Evolutionary conservation across 1,139 yeast species (phyloP).

Genomic region (Kurtzmaniella natalensis): DNA sequence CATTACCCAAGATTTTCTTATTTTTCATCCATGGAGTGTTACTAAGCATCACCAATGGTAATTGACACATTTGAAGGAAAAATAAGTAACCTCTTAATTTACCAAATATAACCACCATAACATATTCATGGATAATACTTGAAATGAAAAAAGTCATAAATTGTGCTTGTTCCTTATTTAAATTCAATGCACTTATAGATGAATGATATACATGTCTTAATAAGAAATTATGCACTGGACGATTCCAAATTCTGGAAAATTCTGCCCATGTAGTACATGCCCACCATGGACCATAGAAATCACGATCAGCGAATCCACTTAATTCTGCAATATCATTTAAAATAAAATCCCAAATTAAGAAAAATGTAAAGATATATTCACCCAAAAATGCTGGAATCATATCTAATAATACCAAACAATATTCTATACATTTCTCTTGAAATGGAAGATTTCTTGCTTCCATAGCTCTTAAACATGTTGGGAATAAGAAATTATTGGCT

Average conservation of each 20-base stretch:
- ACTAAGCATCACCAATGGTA: constrained; percentile 59
- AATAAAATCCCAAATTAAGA: constrained; percentile 92
- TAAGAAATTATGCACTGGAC: constrained; percentile 88
- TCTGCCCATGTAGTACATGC: constrained; percentile 92
- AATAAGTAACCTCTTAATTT: constrained; percentile 77
- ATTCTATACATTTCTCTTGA: constrained; percentile 42
- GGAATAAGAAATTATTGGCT: constrained; percentile 77
- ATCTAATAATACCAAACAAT: constrained; percentile 64
- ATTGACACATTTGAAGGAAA: constrained; percentile 75
- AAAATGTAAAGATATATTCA: constrained; percentile 75
- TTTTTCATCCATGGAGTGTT: constrained; percentile 49
- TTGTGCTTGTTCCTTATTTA: constrained; percentile 67
- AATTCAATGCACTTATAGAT: constrained; percentile 69
- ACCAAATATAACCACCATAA: constrained; percentile 85
- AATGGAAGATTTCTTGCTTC: constrained; percentile 46
- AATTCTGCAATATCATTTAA: constrained; percentile 86
- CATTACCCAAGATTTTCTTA: constrained; percentile 65
- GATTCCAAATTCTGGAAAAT: constrained; percentile 91
- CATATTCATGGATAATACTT: constrained; percentile 81
- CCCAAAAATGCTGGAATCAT: constrained; percentile 74
- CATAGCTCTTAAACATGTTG: constrained; percentile 61
- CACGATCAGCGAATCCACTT: constrained; percentile 81
- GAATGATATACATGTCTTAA: constrained; percentile 93
- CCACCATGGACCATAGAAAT: constrained; percentile 98
- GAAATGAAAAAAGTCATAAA: constrained; percentile 78